Base-by-base conservation (phyloP, 2,329 filamentous ascomycete genomes). In the Coniella lustricola region DNA sequence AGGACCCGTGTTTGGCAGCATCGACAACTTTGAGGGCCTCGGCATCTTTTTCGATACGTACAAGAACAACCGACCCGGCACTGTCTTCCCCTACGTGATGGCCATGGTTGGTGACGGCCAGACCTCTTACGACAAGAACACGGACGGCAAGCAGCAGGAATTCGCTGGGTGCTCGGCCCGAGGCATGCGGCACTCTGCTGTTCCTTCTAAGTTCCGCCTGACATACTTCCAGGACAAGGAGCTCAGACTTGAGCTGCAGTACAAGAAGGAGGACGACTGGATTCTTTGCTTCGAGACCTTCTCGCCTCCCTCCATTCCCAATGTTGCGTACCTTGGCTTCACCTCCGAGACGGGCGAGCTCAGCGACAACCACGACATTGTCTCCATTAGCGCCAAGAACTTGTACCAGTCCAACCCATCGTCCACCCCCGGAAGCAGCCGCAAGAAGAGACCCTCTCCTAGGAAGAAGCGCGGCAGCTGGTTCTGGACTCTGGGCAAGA, bases 11-110 rank as follows among this genome's bases (percentile, higher is more conserved):
- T 98, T 98, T 67, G 93, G 93, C 44, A 84, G 84, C 57, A 75
- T 77, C 25, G 91, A 98, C 70, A 81, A 81, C 55, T 98, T 97
- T 59, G 91, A 98, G 66, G 93, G 93, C 4, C 77, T 98, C 40
- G 93, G 90, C 47, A 78, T 98, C 67, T 97, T 96, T 73, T 81
- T 98, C 71, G 93, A 98, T 66, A 98, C 93, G 38, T 98, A 98
- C 77, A 98, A 98, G 82, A 98, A 98, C 75, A 95, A 96, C 73
- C 83, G 93, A 13, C 91, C 93, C 0, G 93, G 93, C 37, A 85
- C 89, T 36, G 87, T 95, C 40, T 98, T 98, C 70, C 93, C 93
- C 44, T 96, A 95, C 64, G 85, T 98, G 61, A 96, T 97, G 90
- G 91, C 90, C 54, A 97, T 97, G 93, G 76, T 90, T 57, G 93